Evolutionary conservation across 2,329 filamentous ascomycete species (phyloP), one percentile per base, ranked within the genome.

Genomic region (Zymoseptoria crescenta): DNA sequence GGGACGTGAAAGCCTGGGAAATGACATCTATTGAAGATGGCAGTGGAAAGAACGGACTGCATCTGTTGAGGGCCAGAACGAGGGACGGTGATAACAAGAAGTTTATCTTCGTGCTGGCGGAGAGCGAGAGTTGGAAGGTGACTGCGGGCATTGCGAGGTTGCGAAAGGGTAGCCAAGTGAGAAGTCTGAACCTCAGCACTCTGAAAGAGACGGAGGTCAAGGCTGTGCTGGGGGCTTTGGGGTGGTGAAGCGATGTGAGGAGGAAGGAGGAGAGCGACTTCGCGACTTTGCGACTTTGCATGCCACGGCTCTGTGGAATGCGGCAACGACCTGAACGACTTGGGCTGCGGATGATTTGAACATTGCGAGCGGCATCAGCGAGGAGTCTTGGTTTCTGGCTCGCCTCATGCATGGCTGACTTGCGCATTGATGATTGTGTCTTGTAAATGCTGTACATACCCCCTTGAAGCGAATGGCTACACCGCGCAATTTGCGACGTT

Each of bases 1-100:
- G 94, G 94, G 94, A 99, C 73, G 86, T 97, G 71, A 97, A 97
- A 75, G 92, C 93, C 27, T 97, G 94, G 94, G 96, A 91, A 50
- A 83, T 99, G 76, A 96, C 96, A 77, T 79, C 88, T 65, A 85
- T 95, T 74, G 94, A 97, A 82, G 87, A 69, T 49, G 69, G 68
- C 7, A 58, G 57, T 27, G 65, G 67, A 76, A 77, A 79, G 72
- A 70, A 74, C 49, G 74, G 76, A n/a, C 73, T 80, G 45, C 81
- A 85, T 65, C 74, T 86, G 56, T 76, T 87, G 57, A 77, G 84
- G 56, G 83, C 82, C 13, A 81, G 76, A 53, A 73, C 84, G 53
- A 78, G 83, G 59, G 84, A 86, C 66, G 75, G 79, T 56, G 83
- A 86, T 65, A 81, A 81, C 61, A 85, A 83, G 67, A 79, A 78